A percentile compares a stretch with the other conserved stretches of the same genome.
These are phyloP conservation scores for Dacryopinax spathularia DNA, from an alignment of 768 basidiomycete genomes.

Conservation along the genomic window DNA sequence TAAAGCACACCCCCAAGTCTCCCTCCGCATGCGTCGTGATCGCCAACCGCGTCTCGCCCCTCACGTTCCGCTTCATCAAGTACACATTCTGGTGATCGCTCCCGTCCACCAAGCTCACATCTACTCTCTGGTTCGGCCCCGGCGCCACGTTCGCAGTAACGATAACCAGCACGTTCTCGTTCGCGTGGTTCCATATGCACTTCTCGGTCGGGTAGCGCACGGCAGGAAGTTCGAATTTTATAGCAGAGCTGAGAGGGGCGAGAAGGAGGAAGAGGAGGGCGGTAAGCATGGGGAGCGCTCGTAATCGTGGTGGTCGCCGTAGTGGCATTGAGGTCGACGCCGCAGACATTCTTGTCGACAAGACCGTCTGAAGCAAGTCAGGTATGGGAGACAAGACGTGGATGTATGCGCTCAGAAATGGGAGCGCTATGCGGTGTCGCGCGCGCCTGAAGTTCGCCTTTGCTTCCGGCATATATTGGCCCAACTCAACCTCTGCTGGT, in stretches of 20 bases:
- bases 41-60: conserved; percentile 81
- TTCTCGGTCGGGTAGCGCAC: conserved; percentile 59
- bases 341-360: not conserved
- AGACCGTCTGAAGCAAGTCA: not conserved
- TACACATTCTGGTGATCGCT: conserved; percentile 76
- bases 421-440: too few relatives aligned
- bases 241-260: conserved; percentile 33
- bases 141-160: conserved; percentile 86
- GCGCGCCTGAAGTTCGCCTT: not conserved
- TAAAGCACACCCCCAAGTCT: conserved; percentile 91
- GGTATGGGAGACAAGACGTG: not conserved
- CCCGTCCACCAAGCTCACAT: conserved; percentile 89
- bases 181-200: conserved; percentile 93
- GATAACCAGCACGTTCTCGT: conserved; percentile 76
- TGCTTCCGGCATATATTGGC: not conserved
- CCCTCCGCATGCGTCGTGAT: conserved; percentile 87
- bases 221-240: conserved; percentile 74
- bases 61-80: conserved; percentile 74
- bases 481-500: not conserved
- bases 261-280: conserved; percentile 20
- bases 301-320: conserved; percentile 1
- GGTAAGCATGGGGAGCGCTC: conserved; percentile 8
- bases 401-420: not conserved
- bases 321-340: not conserved
- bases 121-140: conserved; percentile 63